Conservation (phyloP, 75 land plant species). For the Picea sitchensis region DNA sequence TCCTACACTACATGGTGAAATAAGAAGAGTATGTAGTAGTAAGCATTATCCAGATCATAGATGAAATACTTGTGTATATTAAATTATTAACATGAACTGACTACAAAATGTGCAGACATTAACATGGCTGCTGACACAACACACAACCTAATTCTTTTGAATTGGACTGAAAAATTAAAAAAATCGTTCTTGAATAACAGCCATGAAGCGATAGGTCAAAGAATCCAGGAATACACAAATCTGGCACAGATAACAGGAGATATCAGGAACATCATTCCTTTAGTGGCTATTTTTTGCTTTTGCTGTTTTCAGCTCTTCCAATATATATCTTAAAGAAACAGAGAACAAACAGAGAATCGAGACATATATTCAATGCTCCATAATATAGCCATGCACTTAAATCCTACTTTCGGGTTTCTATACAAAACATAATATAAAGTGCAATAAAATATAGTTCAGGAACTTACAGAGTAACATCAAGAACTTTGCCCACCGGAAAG, state of each 20-base stretch:
- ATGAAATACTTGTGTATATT: too few relatives aligned
- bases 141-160: background rate
- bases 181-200: background rate
- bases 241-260: background rate
- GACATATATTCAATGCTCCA: background rate
- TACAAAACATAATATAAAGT: background rate
- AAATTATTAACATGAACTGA: too few relatives aligned
- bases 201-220: background rate
- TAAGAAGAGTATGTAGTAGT: too few relatives aligned
- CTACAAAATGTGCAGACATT: too few relatives aligned
- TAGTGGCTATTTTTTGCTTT: background rate
- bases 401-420: background rate
- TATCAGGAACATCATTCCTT: background rate
- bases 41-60: too few relatives aligned
- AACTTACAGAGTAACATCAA: slow-evolving; percentile 78
- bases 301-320: background rate
- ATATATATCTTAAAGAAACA: background rate
- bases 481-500: slow-evolving; percentile 73
- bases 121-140: background rate
- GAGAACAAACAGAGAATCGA: background rate
- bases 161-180: background rate
- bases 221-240: background rate
- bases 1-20: background rate
- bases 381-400: background rate
- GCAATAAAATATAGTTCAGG: background rate